These are phyloP conservation scores for Pseudogymnoascus sp. DNA, from an alignment of 2,329 filamentous ascomycete species.

Conservation along the genomic window DNA sequence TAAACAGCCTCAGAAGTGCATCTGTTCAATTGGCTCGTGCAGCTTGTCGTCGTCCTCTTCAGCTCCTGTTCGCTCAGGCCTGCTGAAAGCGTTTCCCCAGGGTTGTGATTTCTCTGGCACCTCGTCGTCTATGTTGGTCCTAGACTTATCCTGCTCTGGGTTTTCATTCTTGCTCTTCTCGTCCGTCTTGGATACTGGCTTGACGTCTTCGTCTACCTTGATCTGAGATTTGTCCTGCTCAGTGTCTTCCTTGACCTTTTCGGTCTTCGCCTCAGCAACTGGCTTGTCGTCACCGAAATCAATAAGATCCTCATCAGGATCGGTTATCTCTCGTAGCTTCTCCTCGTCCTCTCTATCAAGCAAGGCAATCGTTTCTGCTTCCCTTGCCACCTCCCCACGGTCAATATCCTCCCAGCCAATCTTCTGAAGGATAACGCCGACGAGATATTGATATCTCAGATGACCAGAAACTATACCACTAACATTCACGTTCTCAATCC, in stretches of 20 bases:
- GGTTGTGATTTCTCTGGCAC: neutral
- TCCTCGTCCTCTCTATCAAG: conserved; percentile 36
- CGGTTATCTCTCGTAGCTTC: conserved; percentile 10
- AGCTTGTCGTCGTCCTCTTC: conserved; percentile 26
- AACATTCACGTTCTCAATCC: conserved; percentile 52
- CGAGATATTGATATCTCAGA: conserved; percentile 58
- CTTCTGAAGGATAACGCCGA: conserved; percentile 56
- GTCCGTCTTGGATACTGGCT: neutral
- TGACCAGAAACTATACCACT: conserved; percentile 60
- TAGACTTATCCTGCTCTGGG: conserved; percentile 14
- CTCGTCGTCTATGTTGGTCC: conserved; percentile 7
- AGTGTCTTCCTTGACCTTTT: neutral
- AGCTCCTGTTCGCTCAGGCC: conserved; percentile 17
- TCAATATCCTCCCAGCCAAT: conserved; percentile 52
- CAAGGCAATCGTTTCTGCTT: conserved; percentile 35
- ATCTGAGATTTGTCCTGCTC: neutral
- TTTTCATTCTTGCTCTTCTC: conserved; percentile 19
- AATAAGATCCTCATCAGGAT: conserved; percentile 1
- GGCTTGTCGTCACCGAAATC: neutral
- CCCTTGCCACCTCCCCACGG: conserved; percentile 36
- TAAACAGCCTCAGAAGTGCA: conserved; percentile 14
- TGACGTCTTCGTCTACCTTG: neutral
- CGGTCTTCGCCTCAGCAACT: conserved; percentile 3
- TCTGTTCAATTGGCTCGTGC: conserved; percentile 20
- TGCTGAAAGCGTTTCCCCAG: neutral